These are phyloP conservation scores for Carex arenaria DNA, from an alignment of 202 grass and related monocot genomes.

Conservation along the genomic window DNA sequence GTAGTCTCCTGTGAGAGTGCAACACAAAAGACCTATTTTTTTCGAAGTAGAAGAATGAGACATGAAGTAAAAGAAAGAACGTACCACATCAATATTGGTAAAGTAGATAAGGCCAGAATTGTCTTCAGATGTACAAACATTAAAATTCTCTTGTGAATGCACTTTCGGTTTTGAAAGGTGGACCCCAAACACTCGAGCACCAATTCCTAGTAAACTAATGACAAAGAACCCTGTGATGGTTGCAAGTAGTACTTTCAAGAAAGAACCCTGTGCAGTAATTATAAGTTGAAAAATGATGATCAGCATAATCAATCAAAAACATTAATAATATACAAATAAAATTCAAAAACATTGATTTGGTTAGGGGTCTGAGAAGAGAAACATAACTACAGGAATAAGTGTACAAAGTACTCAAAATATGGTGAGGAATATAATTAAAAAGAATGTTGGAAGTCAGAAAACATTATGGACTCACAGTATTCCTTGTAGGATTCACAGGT, in stretches of 20 bases:
- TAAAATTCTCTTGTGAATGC: constrained; percentile 33
- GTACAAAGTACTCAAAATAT: neutral
- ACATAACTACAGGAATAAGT: neutral
- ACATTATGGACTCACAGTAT: constrained; percentile 36
- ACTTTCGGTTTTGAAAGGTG: constrained; percentile 33
- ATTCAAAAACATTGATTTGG: neutral
- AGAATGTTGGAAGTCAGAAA: neutral
- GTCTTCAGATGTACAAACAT: constrained; percentile 34
- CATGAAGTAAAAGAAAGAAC: constrained; percentile 16
- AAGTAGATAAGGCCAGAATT: constrained; percentile 34
- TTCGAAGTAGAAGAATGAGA: neutral
- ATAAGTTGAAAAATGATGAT: constrained; percentile 1
- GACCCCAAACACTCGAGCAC: constrained; percentile 50
- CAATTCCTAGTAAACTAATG: constrained; percentile 46
- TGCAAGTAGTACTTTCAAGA: constrained; percentile 41
- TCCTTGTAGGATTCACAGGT: constrained; percentile 49
- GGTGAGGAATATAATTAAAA: neutral
- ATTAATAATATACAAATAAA: constrained; percentile 7
- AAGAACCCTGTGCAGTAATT: constrained; percentile 45
- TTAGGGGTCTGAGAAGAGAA: neutral
- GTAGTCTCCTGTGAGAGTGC: neutral
- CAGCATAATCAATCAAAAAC: neutral
- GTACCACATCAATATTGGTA: constrained; percentile 56
- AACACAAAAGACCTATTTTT: neutral
- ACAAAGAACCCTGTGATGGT: constrained; percentile 51